Evolutionary conservation across 768 basidiomycete genomes (phyloP).

Genomic region (Terana coerulea): DNA sequence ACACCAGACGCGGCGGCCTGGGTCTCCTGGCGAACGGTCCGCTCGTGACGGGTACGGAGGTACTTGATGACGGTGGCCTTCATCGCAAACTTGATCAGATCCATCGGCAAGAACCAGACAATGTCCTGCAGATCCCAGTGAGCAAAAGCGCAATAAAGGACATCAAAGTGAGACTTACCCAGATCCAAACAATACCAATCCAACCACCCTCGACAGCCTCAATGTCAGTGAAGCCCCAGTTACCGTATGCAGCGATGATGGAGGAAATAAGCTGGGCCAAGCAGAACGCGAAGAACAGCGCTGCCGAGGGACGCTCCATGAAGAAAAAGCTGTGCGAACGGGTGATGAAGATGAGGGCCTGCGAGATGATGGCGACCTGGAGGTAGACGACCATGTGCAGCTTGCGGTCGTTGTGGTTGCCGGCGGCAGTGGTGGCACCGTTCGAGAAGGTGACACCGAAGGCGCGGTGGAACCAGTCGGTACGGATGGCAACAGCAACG

Average conservation of each 20-base stretch:
- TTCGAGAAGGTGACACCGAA: conserved; percentile 65
- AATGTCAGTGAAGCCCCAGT: conserved; percentile 95
- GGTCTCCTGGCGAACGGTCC: conserved; percentile 32
- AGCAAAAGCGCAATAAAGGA: conserved; percentile 9
- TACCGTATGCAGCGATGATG: conserved; percentile 89
- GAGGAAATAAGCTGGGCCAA: conserved; percentile 92
- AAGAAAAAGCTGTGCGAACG: conserved; percentile 96
- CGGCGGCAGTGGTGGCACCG: conserved; percentile 19
- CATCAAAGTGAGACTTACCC: conserved; percentile 51
- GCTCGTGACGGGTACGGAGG: conserved; percentile 64
- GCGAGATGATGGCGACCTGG: conserved; percentile 98
- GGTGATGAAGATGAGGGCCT: conserved; percentile 95
- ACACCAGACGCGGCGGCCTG: conserved; percentile 46
- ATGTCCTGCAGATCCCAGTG: conserved; percentile 60
- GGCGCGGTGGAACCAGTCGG: conserved; percentile 83
- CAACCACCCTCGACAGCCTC: conserved; percentile 80
- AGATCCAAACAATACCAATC: conserved; percentile 97
- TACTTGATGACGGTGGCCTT: conserved; percentile 87
- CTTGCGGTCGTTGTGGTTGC: conserved; percentile 59
- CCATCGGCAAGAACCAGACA: conserved; percentile 93
- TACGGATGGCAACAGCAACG: conserved; percentile 81
- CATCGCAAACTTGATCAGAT: conserved; percentile 95
- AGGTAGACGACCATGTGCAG: conserved; percentile 91
- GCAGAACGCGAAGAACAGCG: conserved; percentile 87
- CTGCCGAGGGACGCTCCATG: conserved; percentile 90